Evolutionary conservation across 2,329 filamentous ascomycete species (phyloP).

Genomic region (Diaporthe sp.): DNA sequence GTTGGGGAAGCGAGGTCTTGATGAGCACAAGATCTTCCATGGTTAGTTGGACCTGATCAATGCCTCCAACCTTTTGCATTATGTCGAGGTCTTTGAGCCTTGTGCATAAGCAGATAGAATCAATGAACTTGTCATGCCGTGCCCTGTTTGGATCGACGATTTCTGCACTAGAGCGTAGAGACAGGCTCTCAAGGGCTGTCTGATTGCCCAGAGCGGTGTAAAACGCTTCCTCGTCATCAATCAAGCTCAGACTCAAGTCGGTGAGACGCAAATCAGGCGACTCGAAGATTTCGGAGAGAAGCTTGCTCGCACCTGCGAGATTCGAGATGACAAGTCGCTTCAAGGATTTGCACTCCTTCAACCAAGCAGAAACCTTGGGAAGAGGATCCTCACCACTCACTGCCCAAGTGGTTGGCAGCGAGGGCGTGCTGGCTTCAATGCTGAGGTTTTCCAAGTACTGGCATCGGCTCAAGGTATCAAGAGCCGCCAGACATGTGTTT

Average conservation of each 20-base stretch:
- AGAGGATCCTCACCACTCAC: constrained; percentile 45
- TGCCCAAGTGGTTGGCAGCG: constrained; percentile 44
- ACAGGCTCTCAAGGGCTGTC: constrained; percentile 55
- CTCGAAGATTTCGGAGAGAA: constrained; percentile 63
- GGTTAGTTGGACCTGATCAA: constrained; percentile 59
- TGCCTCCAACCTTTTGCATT: constrained; percentile 50
- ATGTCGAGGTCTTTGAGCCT: constrained; percentile 68
- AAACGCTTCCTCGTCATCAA: constrained; percentile 64
- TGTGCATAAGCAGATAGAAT: constrained; percentile 63
- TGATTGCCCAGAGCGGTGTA: constrained; percentile 67
- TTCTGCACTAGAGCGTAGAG: constrained; percentile 43
- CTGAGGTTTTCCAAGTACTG: constrained; percentile 51
- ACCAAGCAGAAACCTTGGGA: constrained; percentile 50
- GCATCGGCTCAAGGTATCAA: constrained; percentile 52
- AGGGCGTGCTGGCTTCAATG: constrained; percentile 49
- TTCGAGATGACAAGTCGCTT: constrained; percentile 63
- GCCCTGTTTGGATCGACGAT: constrained; percentile 45
- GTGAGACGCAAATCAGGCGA: constrained; percentile 59
- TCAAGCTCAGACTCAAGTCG: constrained; percentile 61
- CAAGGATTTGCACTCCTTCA: constrained; percentile 59
- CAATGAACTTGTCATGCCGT: constrained; percentile 51
- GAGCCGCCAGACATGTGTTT: constrained; percentile 46
- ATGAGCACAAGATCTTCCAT: constrained; percentile 64
- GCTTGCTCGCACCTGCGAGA: constrained; percentile 65
- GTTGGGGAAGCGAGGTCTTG: constrained; percentile 57